phyloP scores from a whole-genome alignment of 495 filamentous ascomycete genomes.

The Hyaloscypha hepaticicola region DNA sequence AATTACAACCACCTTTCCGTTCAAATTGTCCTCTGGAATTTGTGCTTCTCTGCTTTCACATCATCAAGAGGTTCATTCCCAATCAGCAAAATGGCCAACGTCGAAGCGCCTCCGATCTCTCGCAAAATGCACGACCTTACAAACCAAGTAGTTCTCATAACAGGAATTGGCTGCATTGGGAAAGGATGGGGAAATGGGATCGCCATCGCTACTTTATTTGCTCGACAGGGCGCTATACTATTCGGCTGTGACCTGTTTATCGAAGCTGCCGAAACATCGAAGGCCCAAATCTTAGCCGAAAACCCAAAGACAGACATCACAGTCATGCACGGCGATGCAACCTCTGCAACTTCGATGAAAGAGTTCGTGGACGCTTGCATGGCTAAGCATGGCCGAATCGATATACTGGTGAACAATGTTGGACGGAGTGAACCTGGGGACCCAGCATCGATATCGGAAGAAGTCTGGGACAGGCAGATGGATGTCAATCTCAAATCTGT shows the following conservation, averaged over 20 bases:
- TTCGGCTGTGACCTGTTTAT: constrained; percentile 48
- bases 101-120: constrained; percentile 24
- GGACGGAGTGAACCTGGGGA: constrained; percentile 49
- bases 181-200: constrained; percentile 51
- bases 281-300: constrained; percentile 32
- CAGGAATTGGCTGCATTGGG: constrained; percentile 46
- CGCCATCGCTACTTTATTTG: constrained; percentile 44
- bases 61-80: neutral
- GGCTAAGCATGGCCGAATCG: constrained; percentile 48
- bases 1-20: neutral
- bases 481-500: constrained; percentile 54
- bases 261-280: constrained; percentile 38
- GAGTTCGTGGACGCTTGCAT: constrained; percentile 47
- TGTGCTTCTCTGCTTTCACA: neutral
- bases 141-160: constrained; percentile 50
- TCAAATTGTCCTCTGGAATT: neutral
- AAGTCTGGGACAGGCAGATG: constrained; percentile 49
- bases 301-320: constrained; percentile 33
- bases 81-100: constrained; percentile 21
- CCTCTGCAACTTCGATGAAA: constrained; percentile 42
- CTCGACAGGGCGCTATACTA: constrained; percentile 44
- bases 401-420: constrained; percentile 58
- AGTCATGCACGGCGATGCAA: constrained; percentile 46
- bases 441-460: constrained; percentile 47
- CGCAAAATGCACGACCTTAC: constrained; percentile 39